Evolutionary conservation across 2,329 filamentous ascomycete genomes (phyloP).

Genomic region (Diaporthe eres): DNA sequence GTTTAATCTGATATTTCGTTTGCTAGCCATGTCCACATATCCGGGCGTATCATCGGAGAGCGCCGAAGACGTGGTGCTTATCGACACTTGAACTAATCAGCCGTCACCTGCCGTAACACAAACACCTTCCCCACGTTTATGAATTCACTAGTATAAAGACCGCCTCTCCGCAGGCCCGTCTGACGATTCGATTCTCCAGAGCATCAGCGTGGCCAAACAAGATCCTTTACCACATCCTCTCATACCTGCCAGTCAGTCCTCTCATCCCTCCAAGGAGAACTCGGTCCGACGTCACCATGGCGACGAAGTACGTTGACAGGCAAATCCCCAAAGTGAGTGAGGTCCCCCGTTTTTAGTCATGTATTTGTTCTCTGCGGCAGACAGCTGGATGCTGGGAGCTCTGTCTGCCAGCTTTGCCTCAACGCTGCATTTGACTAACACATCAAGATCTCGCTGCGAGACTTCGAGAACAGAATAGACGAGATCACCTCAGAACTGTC

Average conservation of each 20-base stretch:
- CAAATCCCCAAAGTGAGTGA: slow-evolving; percentile 40
- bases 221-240: neutral
- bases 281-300: neutral
- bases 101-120: neutral
- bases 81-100: slow-evolving; percentile 10
- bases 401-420: neutral
- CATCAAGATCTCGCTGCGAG: slow-evolving; percentile 64
- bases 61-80: slow-evolving; percentile 40
- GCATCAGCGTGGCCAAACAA: neutral
- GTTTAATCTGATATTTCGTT: neutral
- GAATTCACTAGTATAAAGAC: slow-evolving; percentile 16
- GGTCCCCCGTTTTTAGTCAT: neutral
- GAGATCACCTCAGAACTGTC: slow-evolving; percentile 67
- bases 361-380: neutral
- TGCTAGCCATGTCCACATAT: too few relatives aligned
- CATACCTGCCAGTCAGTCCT: neutral
- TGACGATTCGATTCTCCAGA: neutral
- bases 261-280: neutral
- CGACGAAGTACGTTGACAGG: slow-evolving; percentile 40
- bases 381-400: too few relatives aligned
- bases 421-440: neutral
- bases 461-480: slow-evolving; percentile 67
- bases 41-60: slow-evolving; percentile 37
- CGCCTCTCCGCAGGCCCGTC: neutral
- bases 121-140: slow-evolving; percentile 15